These are phyloP conservation scores for Sordaria brevicollis DNA, from an alignment of 495 filamentous ascomycete species.

Conservation along the genomic window DNA sequence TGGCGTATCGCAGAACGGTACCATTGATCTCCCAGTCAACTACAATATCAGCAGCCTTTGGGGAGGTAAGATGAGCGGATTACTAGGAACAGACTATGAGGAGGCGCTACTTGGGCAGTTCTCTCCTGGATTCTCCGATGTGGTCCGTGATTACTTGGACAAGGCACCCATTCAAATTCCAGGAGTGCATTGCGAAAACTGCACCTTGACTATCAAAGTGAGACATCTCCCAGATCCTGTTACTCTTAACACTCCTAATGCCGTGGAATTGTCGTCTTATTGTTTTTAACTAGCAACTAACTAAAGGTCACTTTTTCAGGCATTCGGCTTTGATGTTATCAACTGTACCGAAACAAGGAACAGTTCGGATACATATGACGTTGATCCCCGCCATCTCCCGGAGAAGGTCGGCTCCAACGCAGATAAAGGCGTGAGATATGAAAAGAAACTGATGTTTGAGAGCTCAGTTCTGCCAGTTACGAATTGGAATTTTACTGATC, in stretches of 20 bases:
- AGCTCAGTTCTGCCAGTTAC: too few relatives aligned
- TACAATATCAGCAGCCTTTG: neutral
- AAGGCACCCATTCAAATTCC: neutral
- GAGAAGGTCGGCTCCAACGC: too few relatives aligned
- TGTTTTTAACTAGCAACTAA: neutral
- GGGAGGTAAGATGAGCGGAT: neutral
- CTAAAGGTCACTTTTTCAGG: neutral
- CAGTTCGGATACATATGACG: neutral
- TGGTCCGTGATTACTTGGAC: neutral
- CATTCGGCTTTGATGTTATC: neutral
- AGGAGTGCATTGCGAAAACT: neutral
- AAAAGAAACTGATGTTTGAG: neutral
- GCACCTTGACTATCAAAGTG: neutral
- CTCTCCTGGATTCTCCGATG: neutral
- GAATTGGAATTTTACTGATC: too few relatives aligned
- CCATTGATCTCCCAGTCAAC: neutral
- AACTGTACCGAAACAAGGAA: neutral
- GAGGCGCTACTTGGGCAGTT: too few relatives aligned
- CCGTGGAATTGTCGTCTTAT: too few relatives aligned
- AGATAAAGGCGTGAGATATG: too few relatives aligned
- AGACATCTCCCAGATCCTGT: too few relatives aligned
- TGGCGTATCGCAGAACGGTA: neutral
- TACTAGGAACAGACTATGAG: too few relatives aligned
- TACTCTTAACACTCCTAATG: too few relatives aligned
- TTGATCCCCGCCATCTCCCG: neutral